Base-by-base conservation (phyloP, 2,329 filamentous ascomycete species). In the Hypoxylon sp. region DNA sequence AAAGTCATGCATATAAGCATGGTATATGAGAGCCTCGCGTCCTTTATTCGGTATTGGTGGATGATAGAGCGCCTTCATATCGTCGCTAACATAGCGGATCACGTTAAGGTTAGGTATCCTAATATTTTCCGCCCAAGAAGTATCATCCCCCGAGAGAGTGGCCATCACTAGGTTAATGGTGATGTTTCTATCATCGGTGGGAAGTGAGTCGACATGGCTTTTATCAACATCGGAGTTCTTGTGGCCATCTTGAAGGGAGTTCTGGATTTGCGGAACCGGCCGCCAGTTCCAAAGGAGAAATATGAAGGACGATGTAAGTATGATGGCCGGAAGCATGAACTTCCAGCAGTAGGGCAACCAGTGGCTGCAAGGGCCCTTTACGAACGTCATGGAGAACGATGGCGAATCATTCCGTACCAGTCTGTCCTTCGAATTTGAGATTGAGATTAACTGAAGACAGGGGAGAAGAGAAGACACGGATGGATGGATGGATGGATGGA, bases 21-120 rank as follows among this genome's bases (percentile, higher is more conserved):
- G 81, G 74, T 91, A 90, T 6, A 88, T 84, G 79, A 88, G 86
- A 35, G 86, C 88, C 77, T 91, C 89, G 72, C 89, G 86, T 35
- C 89, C 89, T 76, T 89, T 89, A 73, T 87, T 87, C 62, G 83
- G 69, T 3, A 77, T 81, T 0, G 85, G 85, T 1, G 86, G 83
- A 65, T 85, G 84, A 21, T 84, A 79, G 13, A 77, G 75, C 2
- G 84, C 84, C 1, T 73, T 75, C 5, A 79, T 78, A 71, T 87
- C 82, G 70, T 88, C 83, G 27, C 83, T 84, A n/a, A 85, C 79
- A 72, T 88, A 88, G 44, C 75, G 76, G 53, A 80, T 75, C 66
- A 81, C 68, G 46, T 74, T 68, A 29, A 81, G 72, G 62, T 80
- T 79, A 17, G 79, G 76, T 35, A 79, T 72, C 29, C 70, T 35